Evolutionary conservation across 2,329 filamentous ascomycete genomes (phyloP), one percentile per base, ranked within the genome.

Genomic region (Xylaria hypoxylon): DNA sequence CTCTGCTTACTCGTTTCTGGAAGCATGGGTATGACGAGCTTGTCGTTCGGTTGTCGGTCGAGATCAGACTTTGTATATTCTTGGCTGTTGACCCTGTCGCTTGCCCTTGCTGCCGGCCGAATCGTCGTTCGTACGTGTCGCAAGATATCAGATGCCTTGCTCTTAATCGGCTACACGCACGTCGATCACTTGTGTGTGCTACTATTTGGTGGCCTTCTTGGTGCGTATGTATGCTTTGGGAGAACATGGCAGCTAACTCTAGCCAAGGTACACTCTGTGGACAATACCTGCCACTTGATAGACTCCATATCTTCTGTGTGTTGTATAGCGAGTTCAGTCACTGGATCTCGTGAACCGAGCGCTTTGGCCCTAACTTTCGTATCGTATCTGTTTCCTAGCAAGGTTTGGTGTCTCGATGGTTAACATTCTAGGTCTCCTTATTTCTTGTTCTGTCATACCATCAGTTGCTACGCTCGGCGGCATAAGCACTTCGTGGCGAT

Each of bases 21-120:
- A 61, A 53, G 59, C 3, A 0, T 31, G n/a, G 26, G 56, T 42
- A 50, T 33, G 56, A 56, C 56, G 56, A 17, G 42, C 24, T 6
- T 5, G n/a, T 59, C 50, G 31, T 59, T 48, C 11, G 31, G 59
- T 42, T 40, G 7, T 40, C 3, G 15, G 17, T 51, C 31, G n/a
- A 45, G 38, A 59, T 52, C 47, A 19, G 24, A 26, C 33, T 17
- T 31, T 26, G 26, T 63, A 24, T 19, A 8, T 24, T 19, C 31
- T 8, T 26, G 8, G 5, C 51, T 31, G 52, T 31, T 33, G 11
- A 8, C 5, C 28, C 8, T 31, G 2, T 8, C 8, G 5, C 8
- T 8, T 31, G 28, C 35, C 35, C 35, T 17, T 42, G 5, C 13
- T 26, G 6, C n/a, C 22, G 33, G 13, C 5, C 35, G 28, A 61